Percentiles rank a stretch among this genome's conserved stretches.
Evolutionary conservation across 345 rosid species (phyloP).

Genomic region (Barbarea vulgaris): DNA sequence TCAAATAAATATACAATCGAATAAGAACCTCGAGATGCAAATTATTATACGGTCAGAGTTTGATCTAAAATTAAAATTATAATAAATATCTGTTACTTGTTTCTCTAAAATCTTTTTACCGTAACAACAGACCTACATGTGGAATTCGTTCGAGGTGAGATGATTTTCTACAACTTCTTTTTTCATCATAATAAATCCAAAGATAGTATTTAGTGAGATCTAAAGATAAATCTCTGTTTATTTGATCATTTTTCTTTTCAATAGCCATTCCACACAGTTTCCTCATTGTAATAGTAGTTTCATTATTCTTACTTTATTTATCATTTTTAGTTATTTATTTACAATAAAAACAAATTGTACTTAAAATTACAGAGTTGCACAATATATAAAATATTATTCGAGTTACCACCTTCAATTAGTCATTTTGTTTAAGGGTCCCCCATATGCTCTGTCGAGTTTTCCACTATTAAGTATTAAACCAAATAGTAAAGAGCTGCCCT

Average conservation of each 20-base stretch:
- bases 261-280: background rate
- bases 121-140: background rate
- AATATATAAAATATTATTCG: too few relatives aligned
- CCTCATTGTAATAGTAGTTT: too few relatives aligned
- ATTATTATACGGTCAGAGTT: slow-evolving; percentile 16
- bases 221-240: background rate
- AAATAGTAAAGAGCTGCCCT: too few relatives aligned
- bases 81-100: background rate
- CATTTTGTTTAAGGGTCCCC: too few relatives aligned
- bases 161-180: too few relatives aligned
- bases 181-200: background rate
- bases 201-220: background rate
- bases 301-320: background rate
- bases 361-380: too few relatives aligned
- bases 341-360: too few relatives aligned
- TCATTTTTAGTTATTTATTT: background rate
- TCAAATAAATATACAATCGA: background rate
- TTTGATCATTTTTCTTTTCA: too few relatives aligned
- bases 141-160: background rate
- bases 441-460: too few relatives aligned
- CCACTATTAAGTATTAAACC: background rate
- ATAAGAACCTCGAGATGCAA: slow-evolving; percentile 39
- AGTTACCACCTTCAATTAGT: too few relatives aligned
- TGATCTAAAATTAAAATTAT: background rate
- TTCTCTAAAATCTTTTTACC: background rate